phyloP scores from a whole-genome alignment of 2,329 filamentous ascomycete species.

The Botrytis galanthina region DNA sequence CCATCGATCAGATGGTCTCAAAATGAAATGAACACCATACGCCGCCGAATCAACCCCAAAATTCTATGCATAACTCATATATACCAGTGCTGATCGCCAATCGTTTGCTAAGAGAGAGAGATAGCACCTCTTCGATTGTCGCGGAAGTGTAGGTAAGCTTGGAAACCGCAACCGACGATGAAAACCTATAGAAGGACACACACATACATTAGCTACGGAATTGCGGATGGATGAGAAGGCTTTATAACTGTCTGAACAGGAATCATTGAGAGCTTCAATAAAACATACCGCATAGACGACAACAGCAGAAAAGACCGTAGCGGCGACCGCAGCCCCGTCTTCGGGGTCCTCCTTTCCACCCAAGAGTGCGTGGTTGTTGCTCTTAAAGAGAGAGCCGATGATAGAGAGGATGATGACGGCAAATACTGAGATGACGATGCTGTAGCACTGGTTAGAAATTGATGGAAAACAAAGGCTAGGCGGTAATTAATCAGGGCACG shows the following conservation, averaged over 20 bases:
- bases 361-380: slow-evolving; percentile 78
- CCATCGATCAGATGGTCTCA: not conserved
- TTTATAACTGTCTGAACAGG: not conserved
- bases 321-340: slow-evolving; percentile 74
- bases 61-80: slow-evolving; percentile 18
- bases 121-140: slow-evolving; percentile 83
- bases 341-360: slow-evolving; percentile 62
- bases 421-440: slow-evolving; percentile 69
- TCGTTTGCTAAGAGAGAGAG: slow-evolving; percentile 52
- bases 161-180: slow-evolving; percentile 85
- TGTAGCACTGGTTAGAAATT: slow-evolving; percentile 41
- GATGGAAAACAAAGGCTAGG: slow-evolving; percentile 11
- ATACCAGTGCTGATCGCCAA: slow-evolving; percentile 13
- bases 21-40: slow-evolving; percentile 27
- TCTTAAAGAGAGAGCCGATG: slow-evolving; percentile 70
- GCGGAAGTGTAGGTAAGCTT: slow-evolving; percentile 81
- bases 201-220: not conserved
- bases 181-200: slow-evolving; percentile 61
- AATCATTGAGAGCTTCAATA: slow-evolving; percentile 10
- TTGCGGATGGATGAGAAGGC: not conserved
- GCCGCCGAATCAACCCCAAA: slow-evolving; percentile 20
- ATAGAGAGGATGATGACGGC: slow-evolving; percentile 63
- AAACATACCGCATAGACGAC: slow-evolving; percentile 79
- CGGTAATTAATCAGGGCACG: slow-evolving; percentile 37
- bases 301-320: slow-evolving; percentile 83